phyloP scores from a whole-genome alignment of 805 yeast species.

The Clavispora phyllophila region DNA sequence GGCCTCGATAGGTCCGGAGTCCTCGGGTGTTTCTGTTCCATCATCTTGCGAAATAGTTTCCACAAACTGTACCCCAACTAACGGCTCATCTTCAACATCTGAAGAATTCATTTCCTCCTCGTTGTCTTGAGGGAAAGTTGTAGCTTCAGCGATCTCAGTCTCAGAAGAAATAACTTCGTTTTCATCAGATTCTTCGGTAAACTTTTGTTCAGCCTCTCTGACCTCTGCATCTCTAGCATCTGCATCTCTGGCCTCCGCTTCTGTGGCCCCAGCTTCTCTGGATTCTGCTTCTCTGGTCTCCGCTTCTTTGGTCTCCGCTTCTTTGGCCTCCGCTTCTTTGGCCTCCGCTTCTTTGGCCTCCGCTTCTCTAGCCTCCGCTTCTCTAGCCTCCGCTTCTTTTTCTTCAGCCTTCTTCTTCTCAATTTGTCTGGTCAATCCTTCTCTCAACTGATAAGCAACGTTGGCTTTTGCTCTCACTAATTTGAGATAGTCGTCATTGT shows the following conservation, averaged over 20 bases:
- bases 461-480: slow-evolving; percentile 40
- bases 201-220: slow-evolving; percentile 7
- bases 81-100: too few species aligned
- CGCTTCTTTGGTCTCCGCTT: slow-evolving; percentile 2
- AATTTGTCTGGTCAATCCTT: slow-evolving; percentile 14
- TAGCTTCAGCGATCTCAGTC: too few species aligned
- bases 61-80: too few species aligned
- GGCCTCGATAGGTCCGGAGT: neutral
- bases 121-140: too few species aligned
- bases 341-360: slow-evolving; percentile 1
- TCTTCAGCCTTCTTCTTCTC: slow-evolving; percentile 1
- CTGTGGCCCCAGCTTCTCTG: neutral
- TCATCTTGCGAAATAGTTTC: neutral
- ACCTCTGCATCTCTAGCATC: neutral
- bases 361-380: slow-evolving; percentile 1
- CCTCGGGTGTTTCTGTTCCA: neutral
- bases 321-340: slow-evolving; percentile 1
- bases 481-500: slow-evolving; percentile 45
- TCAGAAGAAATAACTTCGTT: too few species aligned
- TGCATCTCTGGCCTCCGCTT: too few species aligned
- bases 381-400: neutral
- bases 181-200: neutral
- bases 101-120: too few species aligned
- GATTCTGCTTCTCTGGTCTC: neutral
- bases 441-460: slow-evolving; percentile 38